Evolutionary conservation across 2,329 filamentous ascomycete species (phyloP).

Genomic region (Zarea fungicola): DNA sequence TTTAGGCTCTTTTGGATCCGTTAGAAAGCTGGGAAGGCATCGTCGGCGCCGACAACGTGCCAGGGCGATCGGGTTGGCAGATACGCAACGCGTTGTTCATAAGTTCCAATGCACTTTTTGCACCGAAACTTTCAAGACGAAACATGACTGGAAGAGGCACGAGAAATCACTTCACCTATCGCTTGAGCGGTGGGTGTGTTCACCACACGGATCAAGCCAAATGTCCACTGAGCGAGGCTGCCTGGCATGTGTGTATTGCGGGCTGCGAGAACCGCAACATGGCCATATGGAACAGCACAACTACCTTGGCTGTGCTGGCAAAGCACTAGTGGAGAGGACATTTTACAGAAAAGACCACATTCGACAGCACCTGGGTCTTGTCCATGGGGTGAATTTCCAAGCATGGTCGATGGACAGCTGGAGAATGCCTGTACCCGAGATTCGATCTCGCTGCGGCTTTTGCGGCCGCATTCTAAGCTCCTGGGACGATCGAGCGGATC

Average conservation of each 20-base stretch:
- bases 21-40: constrained; percentile 41
- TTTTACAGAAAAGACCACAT: constrained; percentile 64
- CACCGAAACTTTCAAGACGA: constrained; percentile 62
- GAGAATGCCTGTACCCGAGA: constrained; percentile 56
- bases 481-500: constrained; percentile 56
- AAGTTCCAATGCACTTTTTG: constrained; percentile 65
- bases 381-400: constrained; percentile 57
- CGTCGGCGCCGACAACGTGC: constrained; percentile 40
- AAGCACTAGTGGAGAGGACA: constrained; percentile 54
- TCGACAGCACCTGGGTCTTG: constrained; percentile 59
- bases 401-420: constrained; percentile 61
- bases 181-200: constrained; percentile 61
- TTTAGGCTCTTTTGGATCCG: constrained; percentile 40
- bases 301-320: constrained; percentile 61
- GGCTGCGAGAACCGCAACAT: constrained; percentile 47
- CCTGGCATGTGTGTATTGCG: constrained; percentile 55
- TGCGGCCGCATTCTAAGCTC: constrained; percentile 57
- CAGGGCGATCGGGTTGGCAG: constrained; percentile 30
- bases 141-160: constrained; percentile 66
- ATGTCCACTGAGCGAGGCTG: constrained; percentile 56
- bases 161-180: constrained; percentile 63
- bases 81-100: constrained; percentile 41
- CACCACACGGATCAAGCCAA: constrained; percentile 50
- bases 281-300: constrained; percentile 56
- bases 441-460: constrained; percentile 61